Percentiles rank a stretch among this genome's conserved stretches.
phyloP scores from a whole-genome alignment of 73 alveolate species.

The Stentor roeselii region DNA sequence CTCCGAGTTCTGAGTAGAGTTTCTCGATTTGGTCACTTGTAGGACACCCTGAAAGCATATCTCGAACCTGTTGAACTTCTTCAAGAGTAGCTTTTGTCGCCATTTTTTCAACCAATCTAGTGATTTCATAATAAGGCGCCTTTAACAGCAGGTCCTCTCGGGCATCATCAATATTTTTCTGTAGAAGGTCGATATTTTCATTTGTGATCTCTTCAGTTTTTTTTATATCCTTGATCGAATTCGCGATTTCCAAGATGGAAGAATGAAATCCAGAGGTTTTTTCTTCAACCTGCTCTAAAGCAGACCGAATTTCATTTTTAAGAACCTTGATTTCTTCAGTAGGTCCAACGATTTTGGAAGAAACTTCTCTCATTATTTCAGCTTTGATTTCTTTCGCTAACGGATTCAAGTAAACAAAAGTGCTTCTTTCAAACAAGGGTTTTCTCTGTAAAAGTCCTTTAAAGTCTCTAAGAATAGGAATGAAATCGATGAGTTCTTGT shows the following conservation, averaged over 20 bases:
- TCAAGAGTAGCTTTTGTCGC: neutral
- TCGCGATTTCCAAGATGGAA: neutral
- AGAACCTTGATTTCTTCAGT: neutral
- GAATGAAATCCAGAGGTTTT: neutral
- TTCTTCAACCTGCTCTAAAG: neutral
- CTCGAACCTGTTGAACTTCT: neutral
- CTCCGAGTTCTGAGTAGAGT: neutral
- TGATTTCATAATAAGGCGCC: slow-evolving; percentile 13
- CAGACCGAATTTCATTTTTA: neutral
- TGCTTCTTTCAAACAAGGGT: slow-evolving; percentile 9
- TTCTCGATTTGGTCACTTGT: slow-evolving; percentile 7
- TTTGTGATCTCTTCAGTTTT: neutral
- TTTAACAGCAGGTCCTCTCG: neutral
- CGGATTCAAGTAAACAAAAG: neutral
- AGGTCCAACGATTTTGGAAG: slow-evolving; percentile 1
- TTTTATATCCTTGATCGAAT: neutral
- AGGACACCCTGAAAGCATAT: neutral
- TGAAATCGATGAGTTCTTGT: neutral
- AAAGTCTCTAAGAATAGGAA: slow-evolving; percentile 4
- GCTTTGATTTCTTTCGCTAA: slow-evolving; percentile 20
- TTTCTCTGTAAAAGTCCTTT: slow-evolving; percentile 24
- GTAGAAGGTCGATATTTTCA: neutral
- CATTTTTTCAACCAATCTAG: slow-evolving; percentile 1
- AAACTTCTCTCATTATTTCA: slow-evolving; percentile 18
- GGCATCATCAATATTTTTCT: neutral